Conservation (phyloP, 2,329 filamentous ascomycete genomes). For the Cladorrhinum sp. region DNA sequence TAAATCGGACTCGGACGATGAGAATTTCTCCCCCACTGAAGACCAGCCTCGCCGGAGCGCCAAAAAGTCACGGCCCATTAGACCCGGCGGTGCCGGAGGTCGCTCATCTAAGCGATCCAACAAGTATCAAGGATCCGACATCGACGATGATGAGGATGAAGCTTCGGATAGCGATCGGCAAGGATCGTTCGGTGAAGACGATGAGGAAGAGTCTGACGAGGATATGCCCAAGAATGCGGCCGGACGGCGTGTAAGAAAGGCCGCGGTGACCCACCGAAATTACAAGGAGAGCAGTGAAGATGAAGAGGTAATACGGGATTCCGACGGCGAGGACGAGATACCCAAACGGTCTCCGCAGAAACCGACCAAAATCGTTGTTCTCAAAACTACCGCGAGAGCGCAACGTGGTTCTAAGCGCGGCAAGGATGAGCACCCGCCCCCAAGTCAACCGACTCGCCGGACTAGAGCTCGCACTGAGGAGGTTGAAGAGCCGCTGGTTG, state of each 20-base stretch:
- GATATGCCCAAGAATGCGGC: conserved; percentile 39
- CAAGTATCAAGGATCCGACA: conserved; percentile 59
- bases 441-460: conserved; percentile 39
- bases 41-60: conserved; percentile 40
- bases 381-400: conserved; percentile 26
- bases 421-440: conserved; percentile 20
- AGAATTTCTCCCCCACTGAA: conserved; percentile 59
- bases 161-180: conserved; percentile 53
- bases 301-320: conserved; percentile 34
- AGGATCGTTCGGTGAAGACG: conserved; percentile 44
- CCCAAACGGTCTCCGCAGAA: conserved; percentile 27
- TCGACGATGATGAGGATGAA: conserved; percentile 59
- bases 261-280: conserved; percentile 41
- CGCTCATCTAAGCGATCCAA: conserved; percentile 36
- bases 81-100: conserved; percentile 26
- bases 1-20: conserved; percentile 63
- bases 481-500: conserved; percentile 52
- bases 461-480: conserved; percentile 56
- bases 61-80: conserved; percentile 39
- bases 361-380: conserved; percentile 29
- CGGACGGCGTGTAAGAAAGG: conserved; percentile 46
- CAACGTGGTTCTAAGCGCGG: conserved; percentile 19
- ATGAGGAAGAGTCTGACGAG: conserved; percentile 38
- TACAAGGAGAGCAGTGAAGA: conserved; percentile 47
- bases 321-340: conserved; percentile 42